A percentile compares a stretch with the other conserved stretches of the same genome.
Evolutionary conservation across 2,329 filamentous ascomycete species (phyloP).

Genomic region (Endoconidiophora polonica): DNA sequence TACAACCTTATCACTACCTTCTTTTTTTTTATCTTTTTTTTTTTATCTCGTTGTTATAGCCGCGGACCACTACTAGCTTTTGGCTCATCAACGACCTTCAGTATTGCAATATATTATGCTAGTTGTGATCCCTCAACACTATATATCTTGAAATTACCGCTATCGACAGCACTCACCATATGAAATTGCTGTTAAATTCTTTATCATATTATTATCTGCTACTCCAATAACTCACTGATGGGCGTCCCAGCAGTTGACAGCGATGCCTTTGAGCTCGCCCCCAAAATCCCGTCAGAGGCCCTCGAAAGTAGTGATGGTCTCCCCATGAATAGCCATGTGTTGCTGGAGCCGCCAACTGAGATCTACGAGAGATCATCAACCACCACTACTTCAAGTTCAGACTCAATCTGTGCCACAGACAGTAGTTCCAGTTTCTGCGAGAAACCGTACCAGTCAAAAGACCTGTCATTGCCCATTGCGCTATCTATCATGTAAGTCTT

Average conservation of each 20-base stretch:
- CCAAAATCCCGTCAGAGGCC: conserved; percentile 1
- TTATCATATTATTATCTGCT: no score
- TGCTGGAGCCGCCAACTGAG: conserved; percentile 3
- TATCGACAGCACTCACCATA: no score
- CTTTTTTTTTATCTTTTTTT: no score
- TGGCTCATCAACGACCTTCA: no score
- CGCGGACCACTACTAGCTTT: no score
- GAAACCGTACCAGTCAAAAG: conserved; percentile 36
- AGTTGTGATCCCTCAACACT: no score
- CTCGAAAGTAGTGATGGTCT: not conserved
- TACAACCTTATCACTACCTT: no score
- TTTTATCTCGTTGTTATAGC: no score
- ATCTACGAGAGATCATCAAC: not conserved
- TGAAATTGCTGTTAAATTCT: no score
- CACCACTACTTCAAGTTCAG: not conserved
- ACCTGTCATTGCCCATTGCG: conserved; percentile 48
- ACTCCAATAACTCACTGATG: not conserved
- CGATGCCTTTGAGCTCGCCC: conserved; percentile 6
- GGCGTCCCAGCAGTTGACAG: not conserved
- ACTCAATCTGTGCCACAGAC: conserved; percentile 6
- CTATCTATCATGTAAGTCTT: conserved; percentile 52
- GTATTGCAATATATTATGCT: no score
- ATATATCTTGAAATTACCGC: no score
- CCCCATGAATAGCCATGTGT: conserved; percentile 1
- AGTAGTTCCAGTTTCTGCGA: conserved; percentile 29